A percentile compares a stretch with the other conserved stretches of the same genome.
Evolutionary conservation across 257 asterid genomes (phyloP).

Genomic region (Cruciata laevipes): DNA sequence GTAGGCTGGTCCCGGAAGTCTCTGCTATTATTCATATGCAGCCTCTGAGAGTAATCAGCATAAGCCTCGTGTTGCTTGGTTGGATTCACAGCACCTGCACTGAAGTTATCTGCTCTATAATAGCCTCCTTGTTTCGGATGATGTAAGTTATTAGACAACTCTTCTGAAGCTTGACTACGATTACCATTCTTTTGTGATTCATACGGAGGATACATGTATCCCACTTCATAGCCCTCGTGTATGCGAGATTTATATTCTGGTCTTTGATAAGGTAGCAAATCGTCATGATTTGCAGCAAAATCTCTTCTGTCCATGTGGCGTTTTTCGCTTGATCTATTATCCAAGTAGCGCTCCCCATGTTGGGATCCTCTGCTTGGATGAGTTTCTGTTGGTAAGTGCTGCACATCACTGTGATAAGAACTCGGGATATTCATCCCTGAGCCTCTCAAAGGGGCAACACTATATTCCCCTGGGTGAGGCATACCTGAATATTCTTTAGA

Average conservation of each 20-base stretch:
- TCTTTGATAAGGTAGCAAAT: slow-evolving; percentile 9
- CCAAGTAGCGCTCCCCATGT: slow-evolving; percentile 1
- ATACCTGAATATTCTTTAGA: slow-evolving; percentile 12
- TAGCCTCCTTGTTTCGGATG: background rate
- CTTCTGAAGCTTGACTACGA: slow-evolving; percentile 16
- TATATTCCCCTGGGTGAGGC: slow-evolving; percentile 17
- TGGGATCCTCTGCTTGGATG: slow-evolving; percentile 8
- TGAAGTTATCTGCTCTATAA: slow-evolving; percentile 12
- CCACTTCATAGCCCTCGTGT: slow-evolving; percentile 9
- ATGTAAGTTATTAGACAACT: slow-evolving; percentile 3
- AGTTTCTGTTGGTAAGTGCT: slow-evolving; percentile 5
- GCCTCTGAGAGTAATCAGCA: slow-evolving; percentile 13
- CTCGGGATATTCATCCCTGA: slow-evolving; percentile 15
- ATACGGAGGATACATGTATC: slow-evolving; percentile 14
- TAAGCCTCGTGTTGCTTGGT: background rate
- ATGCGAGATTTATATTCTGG: slow-evolving; percentile 6
- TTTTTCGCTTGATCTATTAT: slow-evolving; percentile 5
- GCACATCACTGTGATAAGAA: slow-evolving; percentile 15
- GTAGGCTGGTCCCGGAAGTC: slow-evolving; percentile 13
- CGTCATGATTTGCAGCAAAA: slow-evolving; percentile 11
- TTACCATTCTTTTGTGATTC: slow-evolving; percentile 2
- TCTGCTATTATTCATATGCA: slow-evolving; percentile 7
- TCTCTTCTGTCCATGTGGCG: slow-evolving; percentile 12
- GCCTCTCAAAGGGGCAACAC: slow-evolving; percentile 10
- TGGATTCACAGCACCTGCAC: slow-evolving; percentile 7